Evolutionary conservation across 2,329 filamentous ascomycete species (phyloP), one percentile per base, ranked within the genome.

Genomic region (Sporothrix schenckii): DNA sequence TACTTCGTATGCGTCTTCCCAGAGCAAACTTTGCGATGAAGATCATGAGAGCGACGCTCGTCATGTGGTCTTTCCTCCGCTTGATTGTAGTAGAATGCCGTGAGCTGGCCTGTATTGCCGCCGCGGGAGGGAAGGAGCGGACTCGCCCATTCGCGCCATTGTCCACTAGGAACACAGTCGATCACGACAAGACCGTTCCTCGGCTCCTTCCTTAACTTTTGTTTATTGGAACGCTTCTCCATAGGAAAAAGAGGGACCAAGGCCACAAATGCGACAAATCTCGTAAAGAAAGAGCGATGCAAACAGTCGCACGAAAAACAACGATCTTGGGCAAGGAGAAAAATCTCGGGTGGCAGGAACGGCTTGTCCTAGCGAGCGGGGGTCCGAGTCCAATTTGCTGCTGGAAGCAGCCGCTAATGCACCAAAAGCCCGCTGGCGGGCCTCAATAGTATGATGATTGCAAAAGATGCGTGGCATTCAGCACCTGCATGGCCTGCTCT

Each of bases 341-440:
- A 58, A 72, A 70, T 52, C 27, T 68, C 53, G 63, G 63, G 63
- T 66, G 65, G 70, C 70, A 72, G 68, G 68, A 68, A 68, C 56
- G 24, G 24, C 63, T 58, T 68, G 54, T 61, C 54, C 34, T 70
- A 56, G 61, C 53, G 63, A 66, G 70, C 68, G 68, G 70, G 60
- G 61, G 68, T 68, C 68, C 68, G 68, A 70, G 70, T 70, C 16
- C 70, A 61, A 49, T 67, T 70, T 34, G 70, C 67, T 69, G 61
- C 70, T 69, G 67, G 53, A 67, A 67, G 34, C 47, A 53, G 67
- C 70, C 70, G 56, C 70, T 72, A 72, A 72, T 72, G 70, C 70
- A 71, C 47, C 24, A 47, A 61, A 63, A 67, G 61, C 50, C 67
- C 61, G 53, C 61, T 41, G 68, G 70, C 63, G 70, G 70, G 19